Evolutionary conservation across 2,329 filamentous ascomycete species (phyloP).

Genomic region (Teratosphaeria epicoccoides): DNA sequence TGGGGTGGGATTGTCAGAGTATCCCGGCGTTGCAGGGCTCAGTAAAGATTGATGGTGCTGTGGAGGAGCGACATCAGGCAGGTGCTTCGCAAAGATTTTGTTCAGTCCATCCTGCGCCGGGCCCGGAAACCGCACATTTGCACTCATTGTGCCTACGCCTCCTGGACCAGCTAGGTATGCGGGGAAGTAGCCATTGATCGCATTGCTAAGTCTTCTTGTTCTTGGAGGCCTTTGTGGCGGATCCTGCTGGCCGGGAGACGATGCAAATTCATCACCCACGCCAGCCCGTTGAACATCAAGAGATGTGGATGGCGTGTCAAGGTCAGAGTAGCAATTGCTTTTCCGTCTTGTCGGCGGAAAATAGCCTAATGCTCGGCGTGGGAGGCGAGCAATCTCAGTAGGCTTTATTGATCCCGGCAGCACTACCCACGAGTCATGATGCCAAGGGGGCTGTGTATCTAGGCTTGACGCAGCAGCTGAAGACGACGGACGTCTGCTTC

Average conservation of each 20-base stretch:
- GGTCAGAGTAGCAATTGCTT: conserved; percentile 53
- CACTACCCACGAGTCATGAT: conserved; percentile 79
- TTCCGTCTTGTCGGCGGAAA: conserved; percentile 87
- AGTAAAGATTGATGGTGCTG: conserved; percentile 45
- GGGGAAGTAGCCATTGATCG: conserved; percentile 29
- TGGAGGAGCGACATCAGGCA: conserved; percentile 60
- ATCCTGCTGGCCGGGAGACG: conserved; percentile 26
- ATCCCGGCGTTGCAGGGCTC: conserved; percentile 54
- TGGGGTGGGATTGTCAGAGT: conserved; percentile 21
- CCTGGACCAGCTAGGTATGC: conserved; percentile 67
- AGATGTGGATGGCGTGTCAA: conserved; percentile 58
- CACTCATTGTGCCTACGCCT: conserved; percentile 72
- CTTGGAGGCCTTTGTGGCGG: conserved; percentile 31
- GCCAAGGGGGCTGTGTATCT: conserved; percentile 61
- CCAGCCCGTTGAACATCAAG: conserved; percentile 47
- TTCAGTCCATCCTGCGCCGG: conserved; percentile 79
- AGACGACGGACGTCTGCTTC: conserved; percentile 21
- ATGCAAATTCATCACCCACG: conserved; percentile 17
- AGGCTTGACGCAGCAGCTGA: conserved; percentile 24
- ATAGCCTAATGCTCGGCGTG: conserved; percentile 71
- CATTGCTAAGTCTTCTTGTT: conserved; percentile 28
- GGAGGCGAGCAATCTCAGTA: conserved; percentile 76
- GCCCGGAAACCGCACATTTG: conserved; percentile 61
- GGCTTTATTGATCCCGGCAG: conserved; percentile 61
- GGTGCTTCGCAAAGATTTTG: conserved; percentile 69